Evolutionary conservation across 139 green algal genomes (phyloP), one percentile per base, ranked within the genome.

Genomic region (Gonium pectorale): DNA sequence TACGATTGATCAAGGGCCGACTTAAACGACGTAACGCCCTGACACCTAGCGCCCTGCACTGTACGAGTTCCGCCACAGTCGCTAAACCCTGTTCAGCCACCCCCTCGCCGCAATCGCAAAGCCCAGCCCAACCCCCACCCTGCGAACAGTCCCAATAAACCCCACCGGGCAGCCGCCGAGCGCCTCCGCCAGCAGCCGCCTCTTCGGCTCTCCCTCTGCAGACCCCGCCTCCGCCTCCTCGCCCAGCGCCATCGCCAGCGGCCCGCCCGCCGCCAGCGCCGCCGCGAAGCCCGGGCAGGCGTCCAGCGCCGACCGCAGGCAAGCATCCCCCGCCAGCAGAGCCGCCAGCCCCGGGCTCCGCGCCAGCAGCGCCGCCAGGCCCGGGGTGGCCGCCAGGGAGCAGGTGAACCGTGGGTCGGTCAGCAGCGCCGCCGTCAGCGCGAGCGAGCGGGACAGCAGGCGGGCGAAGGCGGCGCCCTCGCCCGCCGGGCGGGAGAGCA

Each of bases 151-250:
- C n/a, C n/a, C n/a, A n/a, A n/a, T n/a, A n/a, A n/a, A n/a, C n/a
- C n/a, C n/a, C 68, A 59, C 68, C 69, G 69, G 69, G 17, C 44
- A 35, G 46, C 3, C 3, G 6, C 44, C 44, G 44, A 63, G 69
- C n/a, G 46, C 44, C 26, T n/a, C 29, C 44, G 46, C 69, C 69
- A 79, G 31, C n/a, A n/a, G 33, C 49, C 21, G 22, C 68, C 13
- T n/a, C n/a, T n/a, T n/a, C n/a, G n/a, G n/a, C n/a, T n/a, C n/a
- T n/a, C n/a, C n/a, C n/a, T n/a, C 44, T n/a, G 40, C 68, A 29
- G 26, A 43, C n/a, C 43, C 68, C 44, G 21, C 49, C 71, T 29
- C 71, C 49, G 71, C 49, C 71, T 79, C 44, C 69, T n/a, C 69
- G 44, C n/a, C 46, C 69, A 79, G 44, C 46, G 46, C 44, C 31